Conservation (phyloP, 1,284 basidiomycete genomes). For the Ustilago shanxiensis region DNA sequence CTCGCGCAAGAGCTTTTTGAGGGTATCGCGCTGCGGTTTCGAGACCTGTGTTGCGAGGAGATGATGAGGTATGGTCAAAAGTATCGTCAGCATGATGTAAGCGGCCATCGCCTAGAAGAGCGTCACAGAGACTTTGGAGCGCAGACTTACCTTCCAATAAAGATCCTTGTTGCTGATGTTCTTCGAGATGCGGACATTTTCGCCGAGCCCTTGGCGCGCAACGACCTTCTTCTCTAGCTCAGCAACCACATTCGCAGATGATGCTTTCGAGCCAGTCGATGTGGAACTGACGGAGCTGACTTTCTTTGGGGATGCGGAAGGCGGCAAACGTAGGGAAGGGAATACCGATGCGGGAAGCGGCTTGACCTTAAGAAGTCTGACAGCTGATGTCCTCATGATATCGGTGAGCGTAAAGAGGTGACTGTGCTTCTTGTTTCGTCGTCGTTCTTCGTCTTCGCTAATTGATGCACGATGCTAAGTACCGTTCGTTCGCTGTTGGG, state of each 20-base stretch:
- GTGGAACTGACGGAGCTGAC: constrained; percentile 10
- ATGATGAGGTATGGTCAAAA: not conserved
- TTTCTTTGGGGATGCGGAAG: constrained; percentile 14
- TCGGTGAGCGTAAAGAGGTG: not conserved
- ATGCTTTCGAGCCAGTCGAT: constrained; percentile 2
- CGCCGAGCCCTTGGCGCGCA: constrained; percentile 25
- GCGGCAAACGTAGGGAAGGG: constrained; percentile 29
- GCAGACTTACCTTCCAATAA: constrained; percentile 55
- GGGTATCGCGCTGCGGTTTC: constrained; percentile 44
- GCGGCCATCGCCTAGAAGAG: too few relatives aligned
- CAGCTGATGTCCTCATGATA: constrained; percentile 34
- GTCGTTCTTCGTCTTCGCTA: too few relatives aligned
- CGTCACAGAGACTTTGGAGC: not conserved
- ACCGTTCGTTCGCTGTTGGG: not conserved
- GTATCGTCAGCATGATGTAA: too few relatives aligned
- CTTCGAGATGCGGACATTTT: constrained; percentile 48
- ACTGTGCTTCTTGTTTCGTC: too few relatives aligned
- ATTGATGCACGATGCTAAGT: not conserved
- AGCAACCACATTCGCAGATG: constrained; percentile 26
- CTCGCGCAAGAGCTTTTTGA: constrained; percentile 46
- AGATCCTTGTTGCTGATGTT: constrained; percentile 50
- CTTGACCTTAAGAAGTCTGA: constrained; percentile 39
- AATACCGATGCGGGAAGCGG: constrained; percentile 40
- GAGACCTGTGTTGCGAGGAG: constrained; percentile 30
- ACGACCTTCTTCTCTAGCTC: constrained; percentile 37